phyloP scores from a whole-genome alignment of 2,329 filamentous ascomycete species.

The Kalaharituber pfeilii region DNA sequence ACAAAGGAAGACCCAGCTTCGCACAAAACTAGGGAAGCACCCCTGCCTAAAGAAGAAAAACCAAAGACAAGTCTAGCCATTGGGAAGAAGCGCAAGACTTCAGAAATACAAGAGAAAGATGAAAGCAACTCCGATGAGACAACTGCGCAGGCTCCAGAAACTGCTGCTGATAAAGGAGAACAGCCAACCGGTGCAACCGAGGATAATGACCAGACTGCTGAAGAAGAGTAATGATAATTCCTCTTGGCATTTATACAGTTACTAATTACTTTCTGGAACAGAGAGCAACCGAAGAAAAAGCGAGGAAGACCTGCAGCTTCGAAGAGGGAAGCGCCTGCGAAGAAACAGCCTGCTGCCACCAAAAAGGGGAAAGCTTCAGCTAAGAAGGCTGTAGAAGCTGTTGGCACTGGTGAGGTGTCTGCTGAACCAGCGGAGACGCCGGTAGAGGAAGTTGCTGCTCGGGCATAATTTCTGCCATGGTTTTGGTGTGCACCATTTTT shows the following conservation, averaged over 20 bases:
- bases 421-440: background rate
- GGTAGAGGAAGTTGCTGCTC: background rate
- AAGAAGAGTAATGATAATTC: background rate
- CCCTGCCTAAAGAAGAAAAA: background rate
- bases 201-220: background rate
- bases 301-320: slow-evolving; percentile 17
- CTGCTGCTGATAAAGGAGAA: background rate
- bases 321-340: background rate
- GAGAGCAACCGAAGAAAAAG: slow-evolving; percentile 18
- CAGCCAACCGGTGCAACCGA: background rate
- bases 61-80: background rate
- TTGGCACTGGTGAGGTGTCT: background rate
- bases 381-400: background rate
- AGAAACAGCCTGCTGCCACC: background rate
- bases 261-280: background rate
- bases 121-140: background rate
- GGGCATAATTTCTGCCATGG: too few species aligned
- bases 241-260: background rate
- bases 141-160: background rate
- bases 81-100: background rate
- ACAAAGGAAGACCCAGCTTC: slow-evolving; percentile 7
- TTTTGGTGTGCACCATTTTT: too few species aligned
- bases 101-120: background rate
- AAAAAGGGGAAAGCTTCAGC: background rate
- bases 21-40: slow-evolving; percentile 3